Conservation (phyloP, 305 asterid species). For the Fraxinus sp. region DNA sequence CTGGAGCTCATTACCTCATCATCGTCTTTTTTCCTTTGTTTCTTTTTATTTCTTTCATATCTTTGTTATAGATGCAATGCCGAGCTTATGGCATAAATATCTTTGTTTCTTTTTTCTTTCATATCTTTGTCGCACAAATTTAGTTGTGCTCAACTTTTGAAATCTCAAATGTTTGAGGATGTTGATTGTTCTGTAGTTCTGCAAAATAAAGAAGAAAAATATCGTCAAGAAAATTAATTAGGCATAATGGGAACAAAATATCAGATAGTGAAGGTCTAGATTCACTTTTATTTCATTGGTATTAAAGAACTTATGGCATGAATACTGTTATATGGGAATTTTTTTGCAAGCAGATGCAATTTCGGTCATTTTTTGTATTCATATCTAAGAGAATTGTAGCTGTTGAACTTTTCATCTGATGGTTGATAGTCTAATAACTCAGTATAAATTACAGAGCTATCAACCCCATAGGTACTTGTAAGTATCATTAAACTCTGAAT, state of each 20-base stretch:
- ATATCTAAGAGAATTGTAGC: background rate
- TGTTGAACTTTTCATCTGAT: background rate
- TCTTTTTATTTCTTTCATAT: background rate
- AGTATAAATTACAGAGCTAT: background rate
- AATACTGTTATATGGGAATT: background rate
- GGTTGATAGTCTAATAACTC: background rate
- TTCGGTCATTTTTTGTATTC: background rate
- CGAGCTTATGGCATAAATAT: background rate
- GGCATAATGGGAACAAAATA: conserved; percentile 1
- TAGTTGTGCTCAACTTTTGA: background rate
- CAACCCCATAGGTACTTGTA: background rate
- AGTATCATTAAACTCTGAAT: background rate
- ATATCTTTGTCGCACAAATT: background rate
- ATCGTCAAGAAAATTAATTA: background rate
- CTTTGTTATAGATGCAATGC: background rate
- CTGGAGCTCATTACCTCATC: background rate
- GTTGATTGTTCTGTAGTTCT: background rate
- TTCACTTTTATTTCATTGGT: background rate
- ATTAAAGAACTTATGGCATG: background rate
- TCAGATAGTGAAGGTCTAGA: conserved; percentile 6
- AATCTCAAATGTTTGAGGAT: background rate
- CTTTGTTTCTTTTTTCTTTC: background rate
- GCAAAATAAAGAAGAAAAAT: conserved; percentile 4
- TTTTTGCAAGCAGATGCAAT: background rate
- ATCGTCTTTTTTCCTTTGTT: background rate